Base-by-base conservation (phyloP, 768 basidiomycete genomes). In the Kwoniella mangroviensis region DNA sequence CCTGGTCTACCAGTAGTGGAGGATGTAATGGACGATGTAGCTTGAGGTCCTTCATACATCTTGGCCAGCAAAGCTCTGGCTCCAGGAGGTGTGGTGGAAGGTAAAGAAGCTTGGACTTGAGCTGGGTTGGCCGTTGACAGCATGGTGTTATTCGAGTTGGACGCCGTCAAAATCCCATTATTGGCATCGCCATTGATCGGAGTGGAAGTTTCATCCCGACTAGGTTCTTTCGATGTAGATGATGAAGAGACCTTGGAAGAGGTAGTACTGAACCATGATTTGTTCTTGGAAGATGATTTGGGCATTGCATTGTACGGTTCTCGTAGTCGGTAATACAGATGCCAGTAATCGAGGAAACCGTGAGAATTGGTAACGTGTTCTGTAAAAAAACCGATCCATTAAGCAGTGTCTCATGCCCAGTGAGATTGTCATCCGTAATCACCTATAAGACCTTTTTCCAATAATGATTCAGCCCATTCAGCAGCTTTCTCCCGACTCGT, bases 261-360 rank as follows among this genome's bases (percentile, higher is more conserved):
- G 0, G 52, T 54, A 3, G 54, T 69, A 7, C 68, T 70, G 51
- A 80, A 80, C 79, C 75, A 73, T 24, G 70, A 59, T 43, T 74
- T 72, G 13, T 67, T 63, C 15, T 65, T 71, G 22, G 62, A 65
- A n/a, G 56, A 65, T n/a, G 70, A 67, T 26, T 79, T 76, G 21
- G 69, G 67, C 55, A 74, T 72, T 12, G 57, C 49, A 57, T 78
- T 74, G 63, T 90, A 92, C 72, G 93, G 92, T 26, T 89, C 90
- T 67, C 88, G 89, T 41, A 97, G 85, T 1, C 89, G 89, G 82
- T 96, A 96, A 81, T 90, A 94, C 83, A 96, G 94, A 77, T 96
- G 92, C 40, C 93, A 93, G 63, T 73, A 76, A 76, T 96, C 93
- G 65, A 96, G 81, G 83, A 97, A 97, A 10, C 88, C 89, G 81